Conservation (phyloP, 2,329 filamentous ascomycete species). For the Fusarium sp. region DNA sequence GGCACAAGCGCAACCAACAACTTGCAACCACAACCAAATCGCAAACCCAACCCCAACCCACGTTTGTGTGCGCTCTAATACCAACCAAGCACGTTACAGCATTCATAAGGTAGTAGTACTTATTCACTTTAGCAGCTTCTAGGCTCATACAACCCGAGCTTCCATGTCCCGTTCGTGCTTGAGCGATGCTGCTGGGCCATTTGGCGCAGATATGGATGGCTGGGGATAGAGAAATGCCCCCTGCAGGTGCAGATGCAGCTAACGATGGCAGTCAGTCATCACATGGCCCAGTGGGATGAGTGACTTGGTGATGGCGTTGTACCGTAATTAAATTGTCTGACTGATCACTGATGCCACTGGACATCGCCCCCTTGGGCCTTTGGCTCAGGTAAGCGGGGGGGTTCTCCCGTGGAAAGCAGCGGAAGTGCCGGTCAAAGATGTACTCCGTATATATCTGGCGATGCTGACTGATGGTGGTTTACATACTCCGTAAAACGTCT, state of each 20-base stretch:
- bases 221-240: slow-evolving; percentile 40
- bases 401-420: slow-evolving; percentile 10
- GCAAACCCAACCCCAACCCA: slow-evolving; percentile 23
- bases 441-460: slow-evolving; percentile 18
- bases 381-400: slow-evolving; percentile 17
- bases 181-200: slow-evolving; percentile 40
- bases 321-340: slow-evolving; percentile 34
- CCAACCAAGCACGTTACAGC: slow-evolving; percentile 8
- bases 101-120: not conserved
- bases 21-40: slow-evolving; percentile 19
- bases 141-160: slow-evolving; percentile 38
- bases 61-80: slow-evolving; percentile 41
- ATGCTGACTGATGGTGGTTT: slow-evolving; percentile 40
- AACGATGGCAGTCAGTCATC: slow-evolving; percentile 38
- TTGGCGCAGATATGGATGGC: slow-evolving; percentile 45
- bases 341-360: slow-evolving; percentile 15
- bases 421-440: slow-evolving; percentile 28
- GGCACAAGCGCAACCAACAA: slow-evolving; percentile 42
- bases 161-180: slow-evolving; percentile 40
- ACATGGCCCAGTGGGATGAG: slow-evolving; percentile 44
- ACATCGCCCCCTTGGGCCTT: slow-evolving; percentile 21
- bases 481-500: slow-evolving; percentile 2
- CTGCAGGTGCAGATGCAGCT: slow-evolving; percentile 46
- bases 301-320: slow-evolving; percentile 35
- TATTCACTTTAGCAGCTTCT: slow-evolving; percentile 9